phyloP scores from a whole-genome alignment of 192 early-diverging fungal species.

The Podila minutissima region DNA sequence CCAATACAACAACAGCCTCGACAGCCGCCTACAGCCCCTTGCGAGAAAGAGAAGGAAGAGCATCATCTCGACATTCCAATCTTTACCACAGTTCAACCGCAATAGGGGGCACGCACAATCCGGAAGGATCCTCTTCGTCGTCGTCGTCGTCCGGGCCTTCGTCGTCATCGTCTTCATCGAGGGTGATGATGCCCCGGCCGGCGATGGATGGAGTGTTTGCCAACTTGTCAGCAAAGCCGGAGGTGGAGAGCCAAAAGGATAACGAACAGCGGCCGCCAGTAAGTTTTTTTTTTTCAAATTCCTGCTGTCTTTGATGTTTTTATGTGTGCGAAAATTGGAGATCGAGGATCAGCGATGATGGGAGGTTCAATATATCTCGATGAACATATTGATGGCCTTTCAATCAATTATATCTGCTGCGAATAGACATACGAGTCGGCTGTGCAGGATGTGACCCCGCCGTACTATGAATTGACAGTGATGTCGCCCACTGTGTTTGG shows the following conservation, averaged over 20 bases:
- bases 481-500: slow-evolving; percentile 66
- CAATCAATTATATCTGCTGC: not conserved
- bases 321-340: not conserved
- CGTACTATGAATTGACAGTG: slow-evolving; percentile 83
- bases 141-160: not conserved
- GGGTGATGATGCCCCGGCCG: slow-evolving; percentile 36
- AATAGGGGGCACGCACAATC: not conserved
- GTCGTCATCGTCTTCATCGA: not conserved
- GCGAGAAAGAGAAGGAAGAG: too few species aligned
- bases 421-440: slow-evolving; percentile 78
- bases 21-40: not conserved
- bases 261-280: slow-evolving; percentile 52
- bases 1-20: not conserved
- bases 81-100: not conserved
- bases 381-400: not conserved
- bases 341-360: too few species aligned
- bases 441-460: slow-evolving; percentile 74
- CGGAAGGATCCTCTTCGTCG: not conserved
- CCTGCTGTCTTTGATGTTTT: not conserved
- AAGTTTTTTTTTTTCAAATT: not conserved
- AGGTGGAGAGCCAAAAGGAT: slow-evolving; percentile 58
- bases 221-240: slow-evolving; percentile 67
- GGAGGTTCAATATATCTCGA: not conserved
- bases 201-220: slow-evolving; percentile 66
- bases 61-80: not conserved